Percentiles rank a stretch among this genome's conserved stretches.
Conservation (phyloP, 805 yeast species). For the Lipomyces sp. region DNA sequence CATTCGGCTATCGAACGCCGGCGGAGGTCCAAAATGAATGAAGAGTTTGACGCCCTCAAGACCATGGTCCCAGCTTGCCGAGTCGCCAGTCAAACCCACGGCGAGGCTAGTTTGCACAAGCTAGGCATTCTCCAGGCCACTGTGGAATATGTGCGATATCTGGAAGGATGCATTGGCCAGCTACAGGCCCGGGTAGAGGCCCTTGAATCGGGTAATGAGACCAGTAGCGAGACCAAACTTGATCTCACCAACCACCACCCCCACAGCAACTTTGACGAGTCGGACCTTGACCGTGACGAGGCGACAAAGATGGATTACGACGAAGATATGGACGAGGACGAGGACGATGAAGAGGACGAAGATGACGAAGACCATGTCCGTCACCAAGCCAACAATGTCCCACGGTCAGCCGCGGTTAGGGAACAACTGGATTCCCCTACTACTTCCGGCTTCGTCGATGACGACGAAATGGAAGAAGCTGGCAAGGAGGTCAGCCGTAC, state of each 20-base stretch:
- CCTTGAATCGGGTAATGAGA: constrained; percentile 17
- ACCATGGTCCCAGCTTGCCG: constrained; percentile 80
- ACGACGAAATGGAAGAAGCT: constrained; percentile 34
- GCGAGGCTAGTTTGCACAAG: constrained; percentile 73
- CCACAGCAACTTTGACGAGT: background rate
- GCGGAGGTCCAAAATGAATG: constrained; percentile 75
- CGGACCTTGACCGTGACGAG: background rate
- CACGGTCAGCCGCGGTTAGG: constrained; percentile 10
- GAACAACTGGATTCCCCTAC: background rate
- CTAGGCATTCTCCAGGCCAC: constrained; percentile 80
- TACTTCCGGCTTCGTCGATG: constrained; percentile 9
- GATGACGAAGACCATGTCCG: constrained; percentile 46
- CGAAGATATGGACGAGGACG: constrained; percentile 12
- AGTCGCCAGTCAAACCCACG: constrained; percentile 47
- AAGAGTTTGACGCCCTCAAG: constrained; percentile 82
- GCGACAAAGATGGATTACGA: background rate
- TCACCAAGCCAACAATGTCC: constrained; percentile 41
- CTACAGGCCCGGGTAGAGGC: constrained; percentile 28
- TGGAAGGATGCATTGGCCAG: constrained; percentile 50
- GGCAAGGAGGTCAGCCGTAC: constrained; percentile 36
- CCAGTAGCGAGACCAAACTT: background rate
- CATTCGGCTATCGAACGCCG: constrained; percentile 83
- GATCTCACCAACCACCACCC: background rate
- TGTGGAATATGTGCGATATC: constrained; percentile 75
- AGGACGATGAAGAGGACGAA: constrained; percentile 47